phyloP scores from a whole-genome alignment of 176 grass and related monocot species.

The Ampelocalamus luodianensis region DNA sequence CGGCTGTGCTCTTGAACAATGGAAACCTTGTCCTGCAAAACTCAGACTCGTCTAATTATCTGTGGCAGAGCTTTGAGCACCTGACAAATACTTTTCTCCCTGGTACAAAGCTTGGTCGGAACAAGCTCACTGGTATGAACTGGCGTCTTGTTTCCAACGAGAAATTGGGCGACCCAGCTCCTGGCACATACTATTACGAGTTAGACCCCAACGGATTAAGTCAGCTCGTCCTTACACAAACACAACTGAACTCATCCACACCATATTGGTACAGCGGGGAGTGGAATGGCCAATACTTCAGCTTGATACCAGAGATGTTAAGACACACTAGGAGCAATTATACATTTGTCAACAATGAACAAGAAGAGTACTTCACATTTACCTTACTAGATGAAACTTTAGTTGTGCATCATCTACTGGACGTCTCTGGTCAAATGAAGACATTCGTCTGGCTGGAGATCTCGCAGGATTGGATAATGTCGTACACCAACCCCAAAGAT shows the following conservation, averaged over 20 bases:
- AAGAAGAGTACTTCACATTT: constrained; percentile 42
- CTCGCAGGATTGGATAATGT: constrained; percentile 35
- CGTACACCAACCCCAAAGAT: constrained; percentile 33
- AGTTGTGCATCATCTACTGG: constrained; percentile 23
- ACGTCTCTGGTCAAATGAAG: constrained; percentile 43
- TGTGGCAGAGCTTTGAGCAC: not conserved
- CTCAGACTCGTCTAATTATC: not conserved
- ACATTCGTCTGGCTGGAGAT: constrained; percentile 34
- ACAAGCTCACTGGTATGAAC: not conserved
- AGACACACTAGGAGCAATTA: not conserved
- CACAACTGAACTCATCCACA: not conserved
- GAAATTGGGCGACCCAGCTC: not conserved
- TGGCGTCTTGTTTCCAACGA: not conserved
- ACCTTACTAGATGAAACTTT: constrained; percentile 31
- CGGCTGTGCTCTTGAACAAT: not conserved
- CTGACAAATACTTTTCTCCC: not conserved
- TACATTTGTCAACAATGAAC: constrained; percentile 38
- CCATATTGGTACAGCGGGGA: not conserved
- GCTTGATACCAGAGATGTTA: constrained; percentile 30
- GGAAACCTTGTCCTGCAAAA: not conserved
- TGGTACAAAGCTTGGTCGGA: not conserved
- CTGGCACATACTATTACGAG: not conserved
- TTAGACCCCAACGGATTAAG: not conserved
- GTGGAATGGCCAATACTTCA: not conserved
- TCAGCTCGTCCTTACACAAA: not conserved